Percentiles rank a stretch among this genome's conserved stretches.
Conservation (phyloP, 768 basidiomycete species). For the Coprinopsis strossmayeri region DNA sequence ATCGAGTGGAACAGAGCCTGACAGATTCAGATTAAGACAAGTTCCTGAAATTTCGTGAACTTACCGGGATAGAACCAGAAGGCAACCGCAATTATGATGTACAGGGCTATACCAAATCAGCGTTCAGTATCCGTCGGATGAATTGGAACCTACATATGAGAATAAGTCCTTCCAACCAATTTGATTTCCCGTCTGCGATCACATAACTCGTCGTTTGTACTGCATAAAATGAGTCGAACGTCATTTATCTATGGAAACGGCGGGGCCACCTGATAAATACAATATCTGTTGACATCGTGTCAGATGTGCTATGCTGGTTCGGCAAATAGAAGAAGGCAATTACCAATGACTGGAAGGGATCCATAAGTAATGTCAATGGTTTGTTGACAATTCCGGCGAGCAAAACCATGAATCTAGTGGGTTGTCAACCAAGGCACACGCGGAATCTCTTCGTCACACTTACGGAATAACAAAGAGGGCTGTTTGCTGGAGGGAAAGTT, state of each 20-base stretch:
- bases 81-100: constrained; percentile 63
- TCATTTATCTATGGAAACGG: too few species aligned
- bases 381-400: constrained; percentile 80
- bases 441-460: neutral
- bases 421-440: neutral
- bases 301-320: neutral
- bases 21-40: neutral
- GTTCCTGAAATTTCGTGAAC: constrained; percentile 1
- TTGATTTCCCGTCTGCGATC: constrained; percentile 81
- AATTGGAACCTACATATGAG: constrained; percentile 47
- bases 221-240: too few species aligned
- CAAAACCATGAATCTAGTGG: constrained; percentile 57
- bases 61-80: constrained; percentile 66
- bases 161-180: constrained; percentile 86
- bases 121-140: neutral
- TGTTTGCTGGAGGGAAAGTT: constrained; percentile 44
- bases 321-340: constrained; percentile 14
- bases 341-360: constrained; percentile 73
- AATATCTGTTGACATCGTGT: constrained; percentile 23
- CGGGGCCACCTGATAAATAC: constrained; percentile 51
- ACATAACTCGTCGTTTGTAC: constrained; percentile 83
- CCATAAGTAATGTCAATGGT: constrained; percentile 75
- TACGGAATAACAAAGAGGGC: constrained; percentile 44
- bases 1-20: constrained; percentile 19
- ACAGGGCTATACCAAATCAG: constrained; percentile 40